Base-by-base conservation (phyloP, 2,329 filamentous ascomycete genomes). In the Penicillium sp. region DNA sequence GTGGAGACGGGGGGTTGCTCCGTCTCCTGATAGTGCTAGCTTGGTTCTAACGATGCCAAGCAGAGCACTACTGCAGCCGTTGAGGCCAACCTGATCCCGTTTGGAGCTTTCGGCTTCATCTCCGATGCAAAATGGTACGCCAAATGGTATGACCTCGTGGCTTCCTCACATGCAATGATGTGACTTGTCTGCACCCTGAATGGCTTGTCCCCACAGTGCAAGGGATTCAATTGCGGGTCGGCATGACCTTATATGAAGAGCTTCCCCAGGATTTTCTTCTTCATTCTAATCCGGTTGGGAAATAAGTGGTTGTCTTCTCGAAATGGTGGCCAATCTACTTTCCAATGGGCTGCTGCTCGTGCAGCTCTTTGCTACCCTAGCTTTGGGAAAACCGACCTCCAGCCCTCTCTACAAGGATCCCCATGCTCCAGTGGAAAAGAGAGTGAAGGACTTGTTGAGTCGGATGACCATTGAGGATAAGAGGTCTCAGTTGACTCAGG, bases 401-500 rank as follows among this genome's bases (percentile, higher is more conserved):
- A 62, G 51, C 4, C 71, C 71, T 0, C 56, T 68, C 1, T 90
- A 89, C 80, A 89, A 88, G 69, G 79, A 90, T 69, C 76, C 86
- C 6, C 79, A 78, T 56, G 84, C 86, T 6, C 76, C 84, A 8
- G 78, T 90, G 15, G 85, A 89, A 51, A 83, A 82, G 50, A 81
- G 89, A 58, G 83, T 91, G 12, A 72, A 82, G 10, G 88, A 91
- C 70, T 80, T 92, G 6, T 75, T 92, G 52, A 82, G 83, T 13
- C 83, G 86, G 25, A 92, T 92, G 89, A 90, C 86, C 0, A 82
- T 90, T 54, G 81, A 88, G 67, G 89, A 92, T 59, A 92, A 92
- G 76, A 83, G 85, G 45, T 81, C 86, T 1, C 89, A 91, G 70
- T 77, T 88, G 64, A 80, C 88, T 29, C 86, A 88, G 69, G 86